phyloP scores from a whole-genome alignment of 345 rosid genomes.

The Citrus glauca region DNA sequence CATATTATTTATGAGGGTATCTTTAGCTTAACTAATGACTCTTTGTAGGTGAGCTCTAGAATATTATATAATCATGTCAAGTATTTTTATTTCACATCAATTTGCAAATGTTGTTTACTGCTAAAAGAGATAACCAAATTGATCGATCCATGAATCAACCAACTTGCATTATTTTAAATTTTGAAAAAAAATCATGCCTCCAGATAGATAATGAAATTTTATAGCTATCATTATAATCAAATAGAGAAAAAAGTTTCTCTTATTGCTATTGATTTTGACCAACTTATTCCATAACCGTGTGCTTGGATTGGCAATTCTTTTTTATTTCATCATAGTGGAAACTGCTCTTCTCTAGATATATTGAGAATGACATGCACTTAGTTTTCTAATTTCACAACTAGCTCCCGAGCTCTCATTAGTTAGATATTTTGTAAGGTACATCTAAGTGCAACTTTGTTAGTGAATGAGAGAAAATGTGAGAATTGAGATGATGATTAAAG shows the following conservation, averaged over 20 bases:
- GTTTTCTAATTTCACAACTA: not conserved
- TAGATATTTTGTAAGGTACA: not conserved
- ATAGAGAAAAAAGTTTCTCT: not conserved
- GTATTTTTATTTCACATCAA: conserved; percentile 3
- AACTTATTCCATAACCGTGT: not conserved
- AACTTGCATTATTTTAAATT: not conserved
- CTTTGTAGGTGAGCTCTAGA: not conserved
- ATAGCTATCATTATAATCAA: not conserved
- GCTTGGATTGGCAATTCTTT: not conserved
- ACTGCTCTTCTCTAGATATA: not conserved
- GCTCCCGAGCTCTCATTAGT: not conserved
- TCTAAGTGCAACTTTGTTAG: not conserved
- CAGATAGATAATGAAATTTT: not conserved
- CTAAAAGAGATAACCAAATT: not conserved
- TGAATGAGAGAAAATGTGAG: not conserved
- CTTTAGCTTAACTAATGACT: not conserved
- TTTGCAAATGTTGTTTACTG: conserved; percentile 1
- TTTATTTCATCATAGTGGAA: conserved; percentile 2
- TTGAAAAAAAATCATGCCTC: not conserved
- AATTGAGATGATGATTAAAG: not conserved
- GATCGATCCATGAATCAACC: not conserved
- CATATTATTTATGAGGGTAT: not conserved
- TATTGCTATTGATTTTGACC: not conserved
- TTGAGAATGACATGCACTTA: not conserved
- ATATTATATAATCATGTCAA: not conserved